Evolutionary conservation across 2,329 filamentous ascomycete species (phyloP).

Genomic region (Dactylonectria macrodidyma): DNA sequence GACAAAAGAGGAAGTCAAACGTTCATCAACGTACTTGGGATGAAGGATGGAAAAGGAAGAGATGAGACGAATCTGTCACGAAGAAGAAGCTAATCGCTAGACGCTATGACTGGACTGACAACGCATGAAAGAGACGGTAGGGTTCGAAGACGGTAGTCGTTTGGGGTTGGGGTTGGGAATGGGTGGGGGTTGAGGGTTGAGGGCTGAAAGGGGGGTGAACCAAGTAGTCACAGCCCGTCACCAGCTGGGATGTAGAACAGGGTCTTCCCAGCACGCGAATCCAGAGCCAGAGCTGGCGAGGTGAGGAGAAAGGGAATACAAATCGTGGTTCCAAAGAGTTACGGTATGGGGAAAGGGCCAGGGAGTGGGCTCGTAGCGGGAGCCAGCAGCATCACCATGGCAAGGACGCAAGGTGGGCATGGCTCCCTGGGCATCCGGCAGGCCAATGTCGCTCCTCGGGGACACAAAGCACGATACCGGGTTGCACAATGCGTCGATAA

Average conservation of each 20-base stretch:
- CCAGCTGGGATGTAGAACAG: slow-evolving; percentile 35
- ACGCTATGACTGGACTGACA: slow-evolving; percentile 47
- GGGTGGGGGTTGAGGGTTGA: slow-evolving; percentile 40
- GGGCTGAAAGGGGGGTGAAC: slow-evolving; percentile 47
- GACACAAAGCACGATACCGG: slow-evolving; percentile 43
- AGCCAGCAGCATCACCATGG: slow-evolving; percentile 45
- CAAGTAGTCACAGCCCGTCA: slow-evolving; percentile 34
- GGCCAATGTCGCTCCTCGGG: slow-evolving; percentile 34
- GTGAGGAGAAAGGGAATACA: slow-evolving; percentile 12
- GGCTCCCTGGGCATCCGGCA: slow-evolving; percentile 33
- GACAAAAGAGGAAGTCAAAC: slow-evolving; percentile 35
- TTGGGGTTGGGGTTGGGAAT: slow-evolving; percentile 46
- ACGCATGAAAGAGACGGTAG: slow-evolving; percentile 47
- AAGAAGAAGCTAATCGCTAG: slow-evolving; percentile 40
- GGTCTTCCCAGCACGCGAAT: slow-evolving; percentile 33
- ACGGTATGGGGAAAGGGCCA: slow-evolving; percentile 27
- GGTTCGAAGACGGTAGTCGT: slow-evolving; percentile 50
- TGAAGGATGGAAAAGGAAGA: slow-evolving; percentile 42
- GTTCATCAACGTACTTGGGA: slow-evolving; percentile 36
- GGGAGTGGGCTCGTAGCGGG: slow-evolving; percentile 42
- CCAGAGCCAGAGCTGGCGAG: slow-evolving; percentile 25
- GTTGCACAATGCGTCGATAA: slow-evolving; percentile 39
- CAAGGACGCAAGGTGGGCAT: slow-evolving; percentile 19
- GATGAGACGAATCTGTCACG: slow-evolving; percentile 50
- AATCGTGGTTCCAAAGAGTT: slow-evolving; percentile 12